Conservation (phyloP, 371 early-diverging fungal species). For the Mucor piriformis region DNA sequence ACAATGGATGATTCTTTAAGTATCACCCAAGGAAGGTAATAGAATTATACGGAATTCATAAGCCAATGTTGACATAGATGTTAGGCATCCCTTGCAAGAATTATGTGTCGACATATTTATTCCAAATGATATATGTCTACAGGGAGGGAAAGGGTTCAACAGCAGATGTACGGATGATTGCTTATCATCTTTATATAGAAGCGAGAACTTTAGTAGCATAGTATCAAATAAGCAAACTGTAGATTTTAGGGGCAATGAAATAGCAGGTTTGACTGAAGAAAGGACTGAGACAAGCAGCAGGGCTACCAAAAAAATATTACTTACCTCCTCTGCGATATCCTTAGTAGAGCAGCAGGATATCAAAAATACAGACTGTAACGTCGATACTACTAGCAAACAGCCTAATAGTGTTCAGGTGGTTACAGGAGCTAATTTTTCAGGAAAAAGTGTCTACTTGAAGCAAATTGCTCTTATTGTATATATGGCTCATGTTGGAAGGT, state of each 20-base stretch:
- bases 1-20: constrained; percentile 50
- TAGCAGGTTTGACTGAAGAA: too few relatives aligned
- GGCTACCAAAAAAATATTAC: too few relatives aligned
- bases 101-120: constrained; percentile 66
- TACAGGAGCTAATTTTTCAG: constrained; percentile 80
- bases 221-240: too few relatives aligned
- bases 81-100: constrained; percentile 78
- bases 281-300: too few relatives aligned
- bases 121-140: constrained; percentile 61
- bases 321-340: too few relatives aligned
- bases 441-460: constrained; percentile 79
- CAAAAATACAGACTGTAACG: too few relatives aligned
- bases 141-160: constrained; percentile 28
- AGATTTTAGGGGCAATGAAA: too few relatives aligned
- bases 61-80: not conserved
- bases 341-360: too few relatives aligned
- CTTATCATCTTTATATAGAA: not conserved
- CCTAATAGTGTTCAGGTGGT: constrained; percentile 55
- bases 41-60: not conserved
- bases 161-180: not conserved
- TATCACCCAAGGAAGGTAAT: constrained; percentile 62
- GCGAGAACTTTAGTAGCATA: not conserved
- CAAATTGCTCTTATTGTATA: constrained; percentile 77
- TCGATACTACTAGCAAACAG: too few relatives aligned
- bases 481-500: constrained; percentile 85